Conservation (phyloP, 257 asterid species). For the Solanum bukasovii region DNA sequence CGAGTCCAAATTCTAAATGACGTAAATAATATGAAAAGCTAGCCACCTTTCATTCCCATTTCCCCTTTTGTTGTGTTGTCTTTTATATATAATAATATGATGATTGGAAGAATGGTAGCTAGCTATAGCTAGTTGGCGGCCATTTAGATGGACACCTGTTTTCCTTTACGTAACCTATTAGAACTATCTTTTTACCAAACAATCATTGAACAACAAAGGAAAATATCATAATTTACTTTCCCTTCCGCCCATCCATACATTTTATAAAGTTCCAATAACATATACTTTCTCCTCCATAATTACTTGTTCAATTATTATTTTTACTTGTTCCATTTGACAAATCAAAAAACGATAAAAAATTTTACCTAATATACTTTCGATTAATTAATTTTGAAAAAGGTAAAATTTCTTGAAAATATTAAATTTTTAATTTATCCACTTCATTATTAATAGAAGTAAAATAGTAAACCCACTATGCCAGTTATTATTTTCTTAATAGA, state of each 20-base stretch:
- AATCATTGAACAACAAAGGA: neutral
- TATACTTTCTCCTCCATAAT: neutral
- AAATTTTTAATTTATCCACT: no score
- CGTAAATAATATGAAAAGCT: neutral
- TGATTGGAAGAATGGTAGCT: neutral
- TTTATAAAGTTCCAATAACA: neutral
- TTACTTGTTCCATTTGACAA: no score
- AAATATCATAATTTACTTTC: neutral
- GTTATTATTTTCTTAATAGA: no score
- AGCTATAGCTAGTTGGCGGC: neutral
- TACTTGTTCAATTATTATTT: no score
- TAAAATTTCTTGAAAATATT: no score
- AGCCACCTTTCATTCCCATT: neutral
- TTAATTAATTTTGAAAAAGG: no score
- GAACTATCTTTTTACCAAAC: neutral
- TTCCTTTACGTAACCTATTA: neutral
- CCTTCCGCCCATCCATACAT: neutral
- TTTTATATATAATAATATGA: neutral
- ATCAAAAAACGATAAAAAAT: fast-evolving
- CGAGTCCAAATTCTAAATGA: neutral
- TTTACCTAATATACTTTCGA: no score
- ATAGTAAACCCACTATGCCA: neutral
- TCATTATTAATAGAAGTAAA: no score
- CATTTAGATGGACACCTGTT: neutral
- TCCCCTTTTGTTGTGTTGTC: neutral